These are phyloP conservation scores for Aspergillus candidus DNA, from an alignment of 2,329 filamentous ascomycete genomes.

Conservation along the genomic window DNA sequence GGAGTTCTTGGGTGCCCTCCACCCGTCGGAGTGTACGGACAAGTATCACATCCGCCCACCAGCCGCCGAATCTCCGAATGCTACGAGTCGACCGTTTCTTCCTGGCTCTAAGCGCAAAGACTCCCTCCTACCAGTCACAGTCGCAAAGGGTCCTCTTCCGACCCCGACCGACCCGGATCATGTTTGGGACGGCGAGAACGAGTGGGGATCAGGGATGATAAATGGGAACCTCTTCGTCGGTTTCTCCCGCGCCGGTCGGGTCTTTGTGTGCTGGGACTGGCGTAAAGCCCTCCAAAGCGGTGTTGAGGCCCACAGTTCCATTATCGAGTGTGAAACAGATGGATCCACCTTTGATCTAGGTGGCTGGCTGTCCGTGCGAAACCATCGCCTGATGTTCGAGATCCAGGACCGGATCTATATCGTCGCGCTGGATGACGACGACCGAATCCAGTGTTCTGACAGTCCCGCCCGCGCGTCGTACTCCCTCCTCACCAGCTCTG, in stretches of 20 bases:
- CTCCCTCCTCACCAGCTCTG: slow-evolving; percentile 31
- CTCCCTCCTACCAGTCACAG: slow-evolving; percentile 22
- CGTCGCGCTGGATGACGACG: slow-evolving; percentile 34
- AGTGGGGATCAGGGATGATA: slow-evolving; percentile 46
- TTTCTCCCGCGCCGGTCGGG: slow-evolving; percentile 38
- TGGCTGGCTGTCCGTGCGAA: slow-evolving; percentile 42
- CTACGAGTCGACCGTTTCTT: slow-evolving; percentile 15
- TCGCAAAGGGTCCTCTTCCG: slow-evolving; percentile 23
- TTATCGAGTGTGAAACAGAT: slow-evolving; percentile 41
- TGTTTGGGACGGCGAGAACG: slow-evolving; percentile 33
- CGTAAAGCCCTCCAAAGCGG: slow-evolving; percentile 29
- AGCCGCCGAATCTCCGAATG: slow-evolving; percentile 14
- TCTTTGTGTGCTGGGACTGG: slow-evolving; percentile 43
- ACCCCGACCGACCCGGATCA: slow-evolving; percentile 18
- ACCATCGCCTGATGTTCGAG: slow-evolving; percentile 41
- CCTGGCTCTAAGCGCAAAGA: slow-evolving; percentile 18
- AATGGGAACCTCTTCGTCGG: slow-evolving; percentile 39
- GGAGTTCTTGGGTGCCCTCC: slow-evolving; percentile 32
- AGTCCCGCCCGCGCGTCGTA: slow-evolving; percentile 23
- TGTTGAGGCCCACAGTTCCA: slow-evolving; percentile 22
- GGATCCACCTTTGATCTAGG: slow-evolving; percentile 40
- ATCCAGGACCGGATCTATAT: slow-evolving; percentile 41
- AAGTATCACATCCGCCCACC: slow-evolving; percentile 32
- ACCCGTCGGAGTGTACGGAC: slow-evolving; percentile 29
- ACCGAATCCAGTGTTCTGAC: slow-evolving; percentile 19